Base-by-base conservation (phyloP, 495 filamentous ascomycete genomes). In the Xeromyces bisporus region DNA sequence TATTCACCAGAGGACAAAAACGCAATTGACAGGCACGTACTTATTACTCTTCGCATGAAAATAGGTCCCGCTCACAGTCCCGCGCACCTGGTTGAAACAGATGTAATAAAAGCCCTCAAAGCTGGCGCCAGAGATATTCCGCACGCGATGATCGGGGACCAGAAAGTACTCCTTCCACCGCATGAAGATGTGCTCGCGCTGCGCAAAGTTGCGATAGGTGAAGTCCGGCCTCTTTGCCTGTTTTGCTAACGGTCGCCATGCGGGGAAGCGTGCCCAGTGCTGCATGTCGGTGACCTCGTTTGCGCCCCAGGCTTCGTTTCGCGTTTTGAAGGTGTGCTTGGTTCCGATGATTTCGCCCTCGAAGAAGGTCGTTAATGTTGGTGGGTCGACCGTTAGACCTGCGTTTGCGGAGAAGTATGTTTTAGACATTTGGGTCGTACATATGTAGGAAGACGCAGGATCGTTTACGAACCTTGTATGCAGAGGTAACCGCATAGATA, bases 91-190 rank as follows among this genome's bases (percentile, higher is more conserved):
- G 48, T 94, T 93, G 59, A 96, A 99, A 56, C 86, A 94, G 35
- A 99, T 96, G 43, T 96, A 99, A 48, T 99, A 99, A 47, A 99
- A 99, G 0, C 91, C 91, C 41, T 99, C 91, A 43, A 94, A 99
- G 42, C 85, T 93, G 1, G 91, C 91, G 3, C 91, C 91, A 16
- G 72, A 76, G 36, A 99, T 89, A 11, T 80, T 83, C 35, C 73
- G 63, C 13, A 94, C 83, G 2, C 82, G 70, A 53, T 99, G 91
- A 43, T 96, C 84, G 7, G 91, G 91, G 2, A 99, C 91, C 6
- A 99, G 66, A 48, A 99, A 99, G 42, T 91, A 81, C 53, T 99
- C 91, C 50, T 99, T 99, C 91, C 91, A 99, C 29, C 91, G 73
- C 91, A 99, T 99, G 51, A 96, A 99, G 12, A 99, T 75, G 48